Conservation (phyloP, 2,329 filamentous ascomycete species). For the Colletotrichum chrysophilum region DNA sequence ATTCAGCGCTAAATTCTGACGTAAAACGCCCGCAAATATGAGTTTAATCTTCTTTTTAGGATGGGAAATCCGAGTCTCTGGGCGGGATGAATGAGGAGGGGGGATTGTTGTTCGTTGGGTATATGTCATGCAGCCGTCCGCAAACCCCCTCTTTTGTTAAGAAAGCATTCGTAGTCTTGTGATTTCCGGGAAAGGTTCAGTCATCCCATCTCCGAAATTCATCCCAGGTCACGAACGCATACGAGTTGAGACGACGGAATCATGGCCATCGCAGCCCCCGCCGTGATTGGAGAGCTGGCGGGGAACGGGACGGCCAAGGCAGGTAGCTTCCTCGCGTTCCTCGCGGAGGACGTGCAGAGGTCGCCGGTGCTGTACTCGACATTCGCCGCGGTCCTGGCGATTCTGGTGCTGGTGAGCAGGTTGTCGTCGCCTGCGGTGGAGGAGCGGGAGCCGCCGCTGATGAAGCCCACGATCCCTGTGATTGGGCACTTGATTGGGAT, state of each 20-base stretch:
- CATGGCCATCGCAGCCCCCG: not conserved
- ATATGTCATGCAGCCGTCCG: not conserved
- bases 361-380: not conserved
- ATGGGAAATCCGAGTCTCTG: not conserved
- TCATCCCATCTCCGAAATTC: fast-evolving
- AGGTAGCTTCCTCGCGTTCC: not conserved
- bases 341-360: not conserved
- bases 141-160: not conserved
- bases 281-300: not conserved
- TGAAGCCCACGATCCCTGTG: slow-evolving; percentile 46
- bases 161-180: fast-evolving
- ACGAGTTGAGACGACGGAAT: not conserved
- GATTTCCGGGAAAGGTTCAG: fast-evolving
- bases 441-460: slow-evolving; percentile 45
- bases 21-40: not conserved
- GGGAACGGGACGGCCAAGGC: not conserved
- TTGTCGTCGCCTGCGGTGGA: slow-evolving; percentile 24
- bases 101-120: not conserved
- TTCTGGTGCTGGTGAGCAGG: not conserved
- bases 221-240: not conserved
- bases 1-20: not conserved
- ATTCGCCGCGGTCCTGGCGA: not conserved
- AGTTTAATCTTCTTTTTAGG: not conserved
- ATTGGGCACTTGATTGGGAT: slow-evolving; percentile 53
- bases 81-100: not conserved